These are phyloP conservation scores for Populus davidiana DNA, from an alignment of 345 rosid genomes.

Conservation along the genomic window DNA sequence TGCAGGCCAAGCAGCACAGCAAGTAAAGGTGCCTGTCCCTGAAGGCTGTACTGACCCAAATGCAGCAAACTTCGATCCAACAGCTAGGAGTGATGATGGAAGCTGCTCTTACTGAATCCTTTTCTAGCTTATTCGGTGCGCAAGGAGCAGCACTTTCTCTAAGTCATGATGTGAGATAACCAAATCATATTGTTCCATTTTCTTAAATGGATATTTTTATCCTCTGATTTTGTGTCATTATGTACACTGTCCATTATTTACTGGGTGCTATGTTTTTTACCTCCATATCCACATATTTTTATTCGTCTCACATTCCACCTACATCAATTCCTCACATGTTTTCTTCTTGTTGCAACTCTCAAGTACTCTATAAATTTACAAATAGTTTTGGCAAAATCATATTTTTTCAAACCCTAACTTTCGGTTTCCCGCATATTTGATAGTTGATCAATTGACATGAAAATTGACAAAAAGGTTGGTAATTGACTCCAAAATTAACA, in stretches of 20 bases:
- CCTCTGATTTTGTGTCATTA: slow-evolving; percentile 8
- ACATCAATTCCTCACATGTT: too few relatives aligned
- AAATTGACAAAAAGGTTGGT: too few relatives aligned
- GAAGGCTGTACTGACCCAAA: slow-evolving; percentile 78
- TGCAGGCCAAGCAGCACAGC: slow-evolving; percentile 88
- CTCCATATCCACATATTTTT: neutral
- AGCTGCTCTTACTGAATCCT: slow-evolving; percentile 52
- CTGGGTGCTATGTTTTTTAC: neutral
- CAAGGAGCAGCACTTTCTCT: neutral
- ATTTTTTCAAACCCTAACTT: too few relatives aligned
- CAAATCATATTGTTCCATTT: neutral
- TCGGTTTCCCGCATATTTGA: too few relatives aligned
- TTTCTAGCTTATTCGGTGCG: slow-evolving; percentile 10
- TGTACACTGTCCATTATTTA: neutral
- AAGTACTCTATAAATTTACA: neutral
- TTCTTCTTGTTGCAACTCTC: neutral
- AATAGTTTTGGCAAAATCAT: neutral
- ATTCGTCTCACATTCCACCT: neutral
- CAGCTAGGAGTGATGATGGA: slow-evolving; percentile 95
- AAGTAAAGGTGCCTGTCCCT: slow-evolving; percentile 62
- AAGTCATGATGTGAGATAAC: slow-evolving; percentile 9
- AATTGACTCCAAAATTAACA: too few relatives aligned
- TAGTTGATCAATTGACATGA: too few relatives aligned
- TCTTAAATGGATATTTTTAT: neutral
- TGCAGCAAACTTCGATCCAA: slow-evolving; percentile 79